Evolutionary conservation across 306 rosid genomes (phyloP).

Genomic region (Medicago arabica): DNA sequence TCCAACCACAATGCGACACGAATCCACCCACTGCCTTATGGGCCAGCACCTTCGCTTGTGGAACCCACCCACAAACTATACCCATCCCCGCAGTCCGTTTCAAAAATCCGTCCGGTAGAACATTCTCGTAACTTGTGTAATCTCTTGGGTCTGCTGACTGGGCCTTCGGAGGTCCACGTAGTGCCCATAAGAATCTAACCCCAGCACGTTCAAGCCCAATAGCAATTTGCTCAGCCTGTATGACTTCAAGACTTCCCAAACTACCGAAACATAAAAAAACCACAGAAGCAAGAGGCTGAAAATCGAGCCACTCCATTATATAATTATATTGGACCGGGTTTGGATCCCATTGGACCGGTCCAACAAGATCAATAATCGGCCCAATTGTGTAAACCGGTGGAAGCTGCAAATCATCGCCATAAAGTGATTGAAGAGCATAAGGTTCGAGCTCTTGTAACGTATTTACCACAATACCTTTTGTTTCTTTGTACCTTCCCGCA

Average conservation of each 20-base stretch:
- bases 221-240: slow-evolving; percentile 46
- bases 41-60: slow-evolving; percentile 56
- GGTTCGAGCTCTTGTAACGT: slow-evolving; percentile 55
- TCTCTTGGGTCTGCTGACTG: slow-evolving; percentile 37
- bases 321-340: slow-evolving; percentile 18
- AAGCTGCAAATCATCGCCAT: neutral
- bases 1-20: slow-evolving; percentile 76
- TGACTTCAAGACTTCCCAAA: slow-evolving; percentile 44
- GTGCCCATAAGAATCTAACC: slow-evolving; percentile 54
- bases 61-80: slow-evolving; percentile 61
- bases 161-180: slow-evolving; percentile 55
- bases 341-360: slow-evolving; percentile 44
- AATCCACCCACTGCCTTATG: slow-evolving; percentile 61
- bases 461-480: slow-evolving; percentile 56
- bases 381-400: slow-evolving; percentile 47
- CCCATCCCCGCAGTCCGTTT: slow-evolving; percentile 50
- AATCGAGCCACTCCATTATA: slow-evolving; percentile 44
- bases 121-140: neutral
- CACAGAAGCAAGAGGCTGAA: slow-evolving; percentile 40
- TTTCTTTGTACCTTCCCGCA: slow-evolving; percentile 46
- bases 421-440: slow-evolving; percentile 39
- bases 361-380: slow-evolving; percentile 48
- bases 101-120: slow-evolving; percentile 50
- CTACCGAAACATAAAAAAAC: slow-evolving; percentile 55
- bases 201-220: slow-evolving; percentile 52